Base-by-base conservation (phyloP, 306 rosid species). In the Fragaria nilgerrensis region DNA sequence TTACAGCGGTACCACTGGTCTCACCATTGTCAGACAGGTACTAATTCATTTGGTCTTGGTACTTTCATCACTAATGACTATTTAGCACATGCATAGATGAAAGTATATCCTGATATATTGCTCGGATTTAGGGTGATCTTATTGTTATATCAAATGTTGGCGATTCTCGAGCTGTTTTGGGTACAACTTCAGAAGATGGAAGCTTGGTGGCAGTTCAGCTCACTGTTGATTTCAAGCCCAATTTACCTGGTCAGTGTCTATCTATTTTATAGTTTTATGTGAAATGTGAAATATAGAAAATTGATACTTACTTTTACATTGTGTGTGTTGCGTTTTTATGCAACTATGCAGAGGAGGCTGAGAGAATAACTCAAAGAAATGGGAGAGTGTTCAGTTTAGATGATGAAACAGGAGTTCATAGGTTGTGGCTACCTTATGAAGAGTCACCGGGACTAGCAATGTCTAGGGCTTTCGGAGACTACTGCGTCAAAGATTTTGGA, bases 401-500 rank as follows among this genome's bases (percentile, higher is more conserved):
- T 0, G 98, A 95, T 34, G 98, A 95, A 37, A 97, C 97, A 0
- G 98, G 97, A 17, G 95, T 91, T 67, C 91, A 88, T 22, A 70
- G 98, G 73, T 85, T 95, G 29, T 95, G 98, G 98, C 82, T 87
- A 50, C 97, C 98, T 0, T 75, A 92, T 1, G 89, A 41, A 56
- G 89, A 90, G 47, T 74, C 92, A 13, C 97, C 97, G 0, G 98
- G 98, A 67, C 83, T 95, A 0, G 96, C 98, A 47, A 92, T 92
- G 96, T 95, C 98, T 9, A 88, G 98, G 73, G 95, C 98, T 66
- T 95, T 92, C 20, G 98, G 98, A 7, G 97, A 95, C 77, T 88
- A 92, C 72, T 95, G 96, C 56, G 70, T 92, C 20, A 95, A 95
- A 82, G 87, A 82, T 4, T 86, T 83, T 55, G 98, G 98, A 77